phyloP scores from a whole-genome alignment of 352 stramenopile genomes.

The Phytophthora litchii region DNA sequence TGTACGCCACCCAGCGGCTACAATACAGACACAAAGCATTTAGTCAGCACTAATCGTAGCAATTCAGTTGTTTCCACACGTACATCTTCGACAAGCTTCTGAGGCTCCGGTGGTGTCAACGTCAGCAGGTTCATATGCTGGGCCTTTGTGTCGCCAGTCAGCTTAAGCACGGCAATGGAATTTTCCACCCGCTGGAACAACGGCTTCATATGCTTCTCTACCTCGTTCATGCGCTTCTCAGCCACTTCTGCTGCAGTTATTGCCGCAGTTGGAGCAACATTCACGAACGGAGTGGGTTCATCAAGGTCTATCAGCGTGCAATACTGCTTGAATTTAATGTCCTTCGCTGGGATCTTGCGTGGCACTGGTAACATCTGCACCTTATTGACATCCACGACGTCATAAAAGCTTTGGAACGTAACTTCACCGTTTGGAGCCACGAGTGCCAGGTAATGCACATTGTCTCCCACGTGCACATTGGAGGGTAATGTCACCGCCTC shows the following conservation, averaged over 20 bases:
- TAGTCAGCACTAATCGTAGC: constrained; percentile 2
- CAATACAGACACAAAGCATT: constrained; percentile 5
- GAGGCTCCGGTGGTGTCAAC: constrained; percentile 10
- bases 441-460: constrained; percentile 55
- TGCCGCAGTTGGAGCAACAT: constrained; percentile 15
- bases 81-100: constrained; percentile 32
- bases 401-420: constrained; percentile 30
- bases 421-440: constrained; percentile 28
- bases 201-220: constrained; percentile 55
- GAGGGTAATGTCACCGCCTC: constrained; percentile 33
- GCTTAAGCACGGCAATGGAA: constrained; percentile 40
- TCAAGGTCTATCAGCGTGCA: constrained; percentile 50
- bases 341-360: constrained; percentile 27
- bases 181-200: constrained; percentile 47
- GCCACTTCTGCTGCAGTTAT: constrained; percentile 30
- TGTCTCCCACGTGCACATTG: constrained; percentile 17
- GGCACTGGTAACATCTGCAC: constrained; percentile 32
- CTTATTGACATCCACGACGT: constrained; percentile 51
- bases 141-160: constrained; percentile 17
- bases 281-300: constrained; percentile 45
- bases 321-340: constrained; percentile 42
- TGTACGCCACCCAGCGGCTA: constrained; percentile 45
- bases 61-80: constrained; percentile 1
- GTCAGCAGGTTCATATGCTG: constrained; percentile 55
- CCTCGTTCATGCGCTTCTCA: constrained; percentile 47